Evolutionary conservation across 2,329 filamentous ascomycete genomes (phyloP).

Genomic region (Neonectria hederae): DNA sequence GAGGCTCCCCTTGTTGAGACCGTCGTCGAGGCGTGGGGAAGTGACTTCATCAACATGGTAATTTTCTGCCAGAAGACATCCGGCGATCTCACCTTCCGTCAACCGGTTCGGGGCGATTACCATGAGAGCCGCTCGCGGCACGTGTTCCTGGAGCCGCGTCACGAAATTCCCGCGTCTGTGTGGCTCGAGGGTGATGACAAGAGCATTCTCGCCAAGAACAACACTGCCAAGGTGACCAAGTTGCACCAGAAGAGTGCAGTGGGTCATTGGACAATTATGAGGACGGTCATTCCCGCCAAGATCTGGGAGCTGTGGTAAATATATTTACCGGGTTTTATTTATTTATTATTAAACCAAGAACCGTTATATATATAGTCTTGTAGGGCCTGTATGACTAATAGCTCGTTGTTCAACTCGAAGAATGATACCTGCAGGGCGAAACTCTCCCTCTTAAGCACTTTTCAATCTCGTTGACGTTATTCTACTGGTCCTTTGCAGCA

Average conservation of each 20-base stretch:
- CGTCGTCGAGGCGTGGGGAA: conserved; percentile 57
- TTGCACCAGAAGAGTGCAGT: conserved; percentile 81
- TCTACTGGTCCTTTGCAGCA: conserved; percentile 37
- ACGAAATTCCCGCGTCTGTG: conserved; percentile 70
- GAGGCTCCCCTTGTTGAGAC: conserved; percentile 69
- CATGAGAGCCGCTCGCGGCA: conserved; percentile 76
- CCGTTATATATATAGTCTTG: conserved; percentile 8
- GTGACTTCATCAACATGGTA: conserved; percentile 94
- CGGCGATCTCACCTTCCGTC: conserved; percentile 70
- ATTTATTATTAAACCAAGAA: neutral
- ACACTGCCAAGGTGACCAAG: conserved; percentile 72
- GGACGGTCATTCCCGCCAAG: conserved; percentile 76
- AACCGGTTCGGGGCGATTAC: conserved; percentile 71
- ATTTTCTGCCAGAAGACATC: conserved; percentile 84
- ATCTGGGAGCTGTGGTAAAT: conserved; percentile 90
- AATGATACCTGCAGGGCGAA: neutral
- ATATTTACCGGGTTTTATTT: neutral
- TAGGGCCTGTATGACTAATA: neutral
- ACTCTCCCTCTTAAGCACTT: too few species aligned
- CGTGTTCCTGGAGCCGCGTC: conserved; percentile 75
- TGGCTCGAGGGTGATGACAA: conserved; percentile 57
- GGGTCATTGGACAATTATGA: conserved; percentile 93
- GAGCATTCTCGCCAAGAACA: conserved; percentile 67
- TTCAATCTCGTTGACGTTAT: neutral
- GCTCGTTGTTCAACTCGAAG: neutral